These are phyloP conservation scores for Cercospora zeae-maydis DNA, from an alignment of 2,329 filamentous ascomycete species.

Conservation along the genomic window DNA sequence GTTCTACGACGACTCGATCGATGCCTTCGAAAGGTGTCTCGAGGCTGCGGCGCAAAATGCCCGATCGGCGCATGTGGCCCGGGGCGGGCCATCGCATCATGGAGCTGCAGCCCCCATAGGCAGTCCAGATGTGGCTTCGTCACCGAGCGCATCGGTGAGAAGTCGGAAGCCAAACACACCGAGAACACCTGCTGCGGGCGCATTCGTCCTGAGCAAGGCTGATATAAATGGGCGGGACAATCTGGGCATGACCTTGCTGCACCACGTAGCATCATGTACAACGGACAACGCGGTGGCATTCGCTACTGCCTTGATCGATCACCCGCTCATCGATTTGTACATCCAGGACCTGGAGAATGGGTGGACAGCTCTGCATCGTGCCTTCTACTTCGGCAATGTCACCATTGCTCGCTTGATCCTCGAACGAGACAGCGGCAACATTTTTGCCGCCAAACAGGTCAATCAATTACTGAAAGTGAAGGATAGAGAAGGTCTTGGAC, in stretches of 20 bases:
- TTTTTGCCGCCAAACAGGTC: conserved; percentile 59
- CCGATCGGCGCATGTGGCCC: conserved; percentile 47
- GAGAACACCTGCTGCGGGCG: conserved; percentile 44
- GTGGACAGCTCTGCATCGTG: conserved; percentile 91
- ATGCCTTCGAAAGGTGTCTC: conserved; percentile 83
- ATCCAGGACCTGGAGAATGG: conserved; percentile 85
- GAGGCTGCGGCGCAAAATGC: conserved; percentile 62
- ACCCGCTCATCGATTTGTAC: conserved; percentile 81
- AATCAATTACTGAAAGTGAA: conserved; percentile 88
- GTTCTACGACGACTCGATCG: conserved; percentile 97
- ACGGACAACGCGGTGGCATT: conserved; percentile 68
- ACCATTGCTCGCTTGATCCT: conserved; percentile 79
- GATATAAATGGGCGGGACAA: conserved; percentile 85
- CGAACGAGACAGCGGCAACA: conserved; percentile 62
- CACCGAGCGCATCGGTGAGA: conserved; percentile 42
- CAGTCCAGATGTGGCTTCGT: conserved; percentile 47
- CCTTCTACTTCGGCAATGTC: conserved; percentile 85
- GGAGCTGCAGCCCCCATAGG: conserved; percentile 35
- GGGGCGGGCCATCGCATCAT: conserved; percentile 33
- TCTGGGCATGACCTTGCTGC: conserved; percentile 74
- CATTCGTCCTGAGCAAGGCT: conserved; percentile 51
- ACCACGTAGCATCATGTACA: conserved; percentile 76
- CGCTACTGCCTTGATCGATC: conserved; percentile 72
- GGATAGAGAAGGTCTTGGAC: conserved; percentile 89
- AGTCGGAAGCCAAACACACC: conserved; percentile 39